Evolutionary conservation across 495 filamentous ascomycete species (phyloP), one percentile per base, ranked within the genome.

Genomic region (Corynascus novoguineensis): DNA sequence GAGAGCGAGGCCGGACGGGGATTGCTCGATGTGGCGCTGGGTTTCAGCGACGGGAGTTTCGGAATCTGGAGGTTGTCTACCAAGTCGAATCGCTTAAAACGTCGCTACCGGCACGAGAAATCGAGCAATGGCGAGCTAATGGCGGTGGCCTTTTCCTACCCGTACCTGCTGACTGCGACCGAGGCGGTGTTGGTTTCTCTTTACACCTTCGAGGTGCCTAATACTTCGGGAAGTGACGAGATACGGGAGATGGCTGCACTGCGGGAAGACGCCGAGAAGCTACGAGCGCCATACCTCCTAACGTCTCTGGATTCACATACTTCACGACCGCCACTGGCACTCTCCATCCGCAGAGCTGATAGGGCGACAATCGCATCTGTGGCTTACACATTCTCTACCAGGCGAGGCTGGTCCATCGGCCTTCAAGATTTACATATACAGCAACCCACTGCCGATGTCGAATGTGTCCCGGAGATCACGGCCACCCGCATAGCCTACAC

Each of bases 281-380:
- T 68, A 4, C 48, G 49, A 10, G 45, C 70, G 51, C 72, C 81
- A 21, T 86, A 75, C 53, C 74, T 96, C 22, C 75, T 98, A 34
- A 84, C 86, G 15, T 95, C 91, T 4, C 75, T 97, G 25, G 83
- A 82, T 67, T 95, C 92, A 10, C 83, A 90, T 63, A 92, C 86
- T 14, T 85, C 86, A 1, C 82, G 88, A 62, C 81, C 88, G 4
- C 92, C 92, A 0, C 72, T 92, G 53, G 86, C 90, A 14, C 74
- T 96, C 21, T 89, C 89, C 5, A 78, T 98, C 38, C 81, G 90
- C 14, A 73, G 77, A 38, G 82, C 81, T 21, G 61, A 79, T 0
- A 70, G 74, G 5, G 78, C 79, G 14, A 82, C 91, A 5, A 78
- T 88, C 9, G 86, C 88, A 2, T 90, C 88, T 11, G 87, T 97